Conservation (phyloP, 2,329 filamentous ascomycete genomes). For the Penicillium sp. region DNA sequence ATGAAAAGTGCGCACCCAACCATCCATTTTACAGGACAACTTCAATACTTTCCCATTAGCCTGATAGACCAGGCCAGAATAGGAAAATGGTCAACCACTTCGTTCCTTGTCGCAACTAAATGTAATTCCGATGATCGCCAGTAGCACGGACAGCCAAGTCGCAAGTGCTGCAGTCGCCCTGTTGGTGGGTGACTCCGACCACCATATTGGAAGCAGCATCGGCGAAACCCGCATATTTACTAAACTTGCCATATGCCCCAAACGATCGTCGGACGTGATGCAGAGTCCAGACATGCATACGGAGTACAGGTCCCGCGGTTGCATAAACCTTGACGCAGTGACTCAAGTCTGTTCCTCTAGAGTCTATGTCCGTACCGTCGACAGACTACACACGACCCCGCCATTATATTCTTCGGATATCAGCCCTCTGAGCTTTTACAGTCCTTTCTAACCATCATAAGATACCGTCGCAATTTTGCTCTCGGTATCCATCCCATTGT, state of each 20-base stretch:
- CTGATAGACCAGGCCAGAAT: not conserved
- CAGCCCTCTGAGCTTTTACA: not conserved
- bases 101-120: not conserved
- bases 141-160: not conserved
- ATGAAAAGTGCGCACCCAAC: not conserved
- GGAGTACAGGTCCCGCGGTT: constrained; percentile 16
- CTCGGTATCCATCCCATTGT: not conserved
- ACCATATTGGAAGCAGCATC: constrained; percentile 1
- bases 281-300: not conserved
- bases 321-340: constrained; percentile 1
- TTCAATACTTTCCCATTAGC: no score
- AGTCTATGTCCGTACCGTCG: no score
- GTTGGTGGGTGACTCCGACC: constrained; percentile 1
- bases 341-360: constrained; percentile 3
- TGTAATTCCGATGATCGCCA: not conserved
- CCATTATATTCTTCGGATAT: not conserved
- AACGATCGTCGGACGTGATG: constrained; percentile 4
- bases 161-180: not conserved
- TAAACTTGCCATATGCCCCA: constrained; percentile 9
- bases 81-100: not conserved
- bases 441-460: not conserved
- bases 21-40: no score
- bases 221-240: constrained; percentile 9
- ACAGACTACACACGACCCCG: not conserved
- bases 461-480: not conserved